Conservation (phyloP, 1,139 yeast genomes). For the Candida pseudoviswanathii region DNA sequence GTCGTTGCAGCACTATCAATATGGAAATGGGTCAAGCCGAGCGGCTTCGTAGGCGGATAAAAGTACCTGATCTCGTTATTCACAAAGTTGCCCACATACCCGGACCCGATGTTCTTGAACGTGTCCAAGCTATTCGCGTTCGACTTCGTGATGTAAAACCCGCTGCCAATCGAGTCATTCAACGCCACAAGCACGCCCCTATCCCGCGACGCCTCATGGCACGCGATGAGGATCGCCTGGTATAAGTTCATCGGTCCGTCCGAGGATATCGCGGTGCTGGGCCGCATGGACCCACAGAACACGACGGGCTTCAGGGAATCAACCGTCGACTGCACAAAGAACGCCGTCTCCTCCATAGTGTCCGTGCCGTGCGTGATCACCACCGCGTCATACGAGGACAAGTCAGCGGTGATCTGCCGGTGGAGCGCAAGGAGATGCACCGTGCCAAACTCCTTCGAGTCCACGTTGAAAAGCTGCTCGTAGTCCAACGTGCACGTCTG, state of each 20-base stretch:
- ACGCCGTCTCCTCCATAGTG: conserved; percentile 71
- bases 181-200: conserved; percentile 67
- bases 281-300: conserved; percentile 74
- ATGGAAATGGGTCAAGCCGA: conserved; percentile 50
- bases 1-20: conserved; percentile 16
- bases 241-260: conserved; percentile 76
- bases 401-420: conserved; percentile 45
- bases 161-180: conserved; percentile 69
- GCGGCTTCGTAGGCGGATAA: conserved; percentile 63
- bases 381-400: conserved; percentile 52
- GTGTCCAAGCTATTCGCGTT: conserved; percentile 72
- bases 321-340: conserved; percentile 62
- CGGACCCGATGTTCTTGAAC: conserved; percentile 68
- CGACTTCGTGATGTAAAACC: conserved; percentile 68
- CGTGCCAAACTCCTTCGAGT: conserved; percentile 62
- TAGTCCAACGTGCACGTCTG: conserved; percentile 58
- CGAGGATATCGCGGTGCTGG: conserved; percentile 67
- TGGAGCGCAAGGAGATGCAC: conserved; percentile 34
- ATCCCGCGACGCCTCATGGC: conserved; percentile 49
- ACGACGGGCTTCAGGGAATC: conserved; percentile 63
- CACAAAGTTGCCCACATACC: conserved; percentile 69
- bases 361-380: conserved; percentile 78
- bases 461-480: conserved; percentile 66
- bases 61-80: conserved; percentile 66
- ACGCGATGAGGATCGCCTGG: conserved; percentile 68